Evolutionary conservation across 768 basidiomycete genomes (phyloP).

Genomic region (Strobilomyces echinocephalus): DNA sequence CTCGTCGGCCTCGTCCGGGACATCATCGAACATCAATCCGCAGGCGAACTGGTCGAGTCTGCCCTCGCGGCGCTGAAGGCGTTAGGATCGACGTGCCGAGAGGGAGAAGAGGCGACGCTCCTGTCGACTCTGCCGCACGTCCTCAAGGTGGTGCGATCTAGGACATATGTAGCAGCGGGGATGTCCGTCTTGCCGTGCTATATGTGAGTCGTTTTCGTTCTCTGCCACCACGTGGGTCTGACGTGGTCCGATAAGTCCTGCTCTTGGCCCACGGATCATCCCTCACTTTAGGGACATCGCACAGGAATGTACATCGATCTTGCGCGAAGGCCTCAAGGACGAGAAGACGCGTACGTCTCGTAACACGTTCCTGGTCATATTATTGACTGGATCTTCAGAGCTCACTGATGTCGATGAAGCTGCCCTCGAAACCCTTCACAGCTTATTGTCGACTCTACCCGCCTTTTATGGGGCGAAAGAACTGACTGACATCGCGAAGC

Average conservation of each 20-base stretch:
- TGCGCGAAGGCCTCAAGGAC: conserved; percentile 37
- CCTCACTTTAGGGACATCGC: conserved; percentile 76
- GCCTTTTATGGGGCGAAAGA: conserved; percentile 74
- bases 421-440: conserved; percentile 51
- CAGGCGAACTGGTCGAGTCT: conserved; percentile 37
- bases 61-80: conserved; percentile 59
- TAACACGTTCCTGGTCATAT: background rate
- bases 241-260: conserved; percentile 41
- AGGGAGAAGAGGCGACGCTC: conserved; percentile 65
- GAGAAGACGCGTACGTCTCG: conserved; percentile 32
- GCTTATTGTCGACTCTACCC: conserved; percentile 71
- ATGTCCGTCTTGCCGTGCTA: conserved; percentile 56
- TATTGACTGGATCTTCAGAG: conserved; percentile 20
- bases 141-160: conserved; percentile 44
- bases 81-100: conserved; percentile 51
- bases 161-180: conserved; percentile 37
- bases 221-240: background rate
- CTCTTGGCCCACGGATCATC: conserved; percentile 84
- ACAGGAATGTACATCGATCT: conserved; percentile 46
- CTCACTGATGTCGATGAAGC: conserved; percentile 29
- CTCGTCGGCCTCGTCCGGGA: conserved; percentile 50
- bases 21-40: conserved; percentile 41
- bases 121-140: conserved; percentile 55
- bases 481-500: conserved; percentile 48
- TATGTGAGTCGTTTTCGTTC: conserved; percentile 45